phyloP scores from a whole-genome alignment of 352 stramenopile genomes.

The Phytopythium mirpurense region DNA sequence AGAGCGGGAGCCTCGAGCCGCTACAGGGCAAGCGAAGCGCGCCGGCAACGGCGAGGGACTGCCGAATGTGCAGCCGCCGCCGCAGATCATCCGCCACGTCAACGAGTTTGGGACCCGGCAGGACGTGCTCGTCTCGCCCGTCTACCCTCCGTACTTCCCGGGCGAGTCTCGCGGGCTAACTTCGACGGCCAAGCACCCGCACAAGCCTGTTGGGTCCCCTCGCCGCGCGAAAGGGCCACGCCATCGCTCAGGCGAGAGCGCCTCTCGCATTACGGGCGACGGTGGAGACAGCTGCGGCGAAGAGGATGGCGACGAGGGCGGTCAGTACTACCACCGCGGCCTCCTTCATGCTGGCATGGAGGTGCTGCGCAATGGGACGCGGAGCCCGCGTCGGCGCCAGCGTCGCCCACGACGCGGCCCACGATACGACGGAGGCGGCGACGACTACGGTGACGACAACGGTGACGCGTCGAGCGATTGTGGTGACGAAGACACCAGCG shows the following conservation, averaged over 20 bases:
- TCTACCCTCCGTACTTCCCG: slow-evolving; percentile 46
- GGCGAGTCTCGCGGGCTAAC: background rate
- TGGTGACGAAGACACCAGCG: background rate
- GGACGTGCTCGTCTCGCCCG: slow-evolving; percentile 50
- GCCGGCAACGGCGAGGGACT: background rate
- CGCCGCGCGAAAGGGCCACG: slow-evolving; percentile 9
- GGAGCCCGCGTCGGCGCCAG: slow-evolving; percentile 5
- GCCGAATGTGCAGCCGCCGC: slow-evolving; percentile 2
- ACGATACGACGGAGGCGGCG: slow-evolving; percentile 11
- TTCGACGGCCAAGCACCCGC: background rate
- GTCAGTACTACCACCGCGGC: slow-evolving; percentile 30
- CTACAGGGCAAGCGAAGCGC: background rate
- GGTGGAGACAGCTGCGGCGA: background rate
- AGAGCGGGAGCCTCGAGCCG: background rate
- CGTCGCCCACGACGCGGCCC: slow-evolving; percentile 2
- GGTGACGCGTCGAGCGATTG: background rate
- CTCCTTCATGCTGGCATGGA: slow-evolving; percentile 63
- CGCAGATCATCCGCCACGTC: slow-evolving; percentile 52
- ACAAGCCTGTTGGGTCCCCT: background rate
- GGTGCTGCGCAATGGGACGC: slow-evolving; percentile 28
- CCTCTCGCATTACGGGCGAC: background rate
- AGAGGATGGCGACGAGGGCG: background rate
- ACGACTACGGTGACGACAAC: slow-evolving; percentile 5
- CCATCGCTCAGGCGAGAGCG: background rate
- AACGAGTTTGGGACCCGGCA: slow-evolving; percentile 65